A percentile compares a stretch with the other conserved stretches of the same genome.
Evolutionary conservation across 2,329 filamentous ascomycete genomes (phyloP).

Genomic region (Ampelomyces quisqualis): DNA sequence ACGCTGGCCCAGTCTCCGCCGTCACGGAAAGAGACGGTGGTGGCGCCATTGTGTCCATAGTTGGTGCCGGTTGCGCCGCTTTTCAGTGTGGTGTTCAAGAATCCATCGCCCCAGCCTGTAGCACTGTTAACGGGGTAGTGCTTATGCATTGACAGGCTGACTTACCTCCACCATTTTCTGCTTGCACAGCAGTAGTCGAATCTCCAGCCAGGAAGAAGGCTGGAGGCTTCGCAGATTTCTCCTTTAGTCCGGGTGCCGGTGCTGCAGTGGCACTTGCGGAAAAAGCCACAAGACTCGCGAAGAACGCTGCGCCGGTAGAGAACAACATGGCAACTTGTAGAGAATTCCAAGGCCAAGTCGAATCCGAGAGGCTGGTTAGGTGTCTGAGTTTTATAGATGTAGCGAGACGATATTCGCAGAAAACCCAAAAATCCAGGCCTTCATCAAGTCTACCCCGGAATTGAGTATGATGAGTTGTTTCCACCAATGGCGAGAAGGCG

Average conservation of each 20-base stretch:
- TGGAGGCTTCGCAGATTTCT: conserved; percentile 11
- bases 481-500: no score
- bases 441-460: no score
- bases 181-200: conserved; percentile 38
- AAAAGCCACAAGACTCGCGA: background rate
- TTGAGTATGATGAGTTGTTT: no score
- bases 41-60: conserved; percentile 54
- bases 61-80: conserved; percentile 56
- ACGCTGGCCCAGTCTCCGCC: conserved; percentile 57
- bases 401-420: no score
- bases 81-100: conserved; percentile 52
- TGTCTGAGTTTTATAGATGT: no score
- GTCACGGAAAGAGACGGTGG: conserved; percentile 56
- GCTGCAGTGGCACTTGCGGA: background rate
- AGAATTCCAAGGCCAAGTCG: no score
- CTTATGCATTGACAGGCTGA: background rate
- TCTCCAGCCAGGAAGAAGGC: conserved; percentile 42
- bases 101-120: conserved; percentile 58
- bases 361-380: no score
- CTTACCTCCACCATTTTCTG: conserved; percentile 21
- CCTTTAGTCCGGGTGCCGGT: background rate
- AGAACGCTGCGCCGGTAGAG: background rate
- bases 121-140: background rate
- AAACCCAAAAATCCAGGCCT: no score
- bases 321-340: background rate